These are phyloP conservation scores for Stylosanthes scabra DNA, from an alignment of 331 rosid species.

Conservation along the genomic window DNA sequence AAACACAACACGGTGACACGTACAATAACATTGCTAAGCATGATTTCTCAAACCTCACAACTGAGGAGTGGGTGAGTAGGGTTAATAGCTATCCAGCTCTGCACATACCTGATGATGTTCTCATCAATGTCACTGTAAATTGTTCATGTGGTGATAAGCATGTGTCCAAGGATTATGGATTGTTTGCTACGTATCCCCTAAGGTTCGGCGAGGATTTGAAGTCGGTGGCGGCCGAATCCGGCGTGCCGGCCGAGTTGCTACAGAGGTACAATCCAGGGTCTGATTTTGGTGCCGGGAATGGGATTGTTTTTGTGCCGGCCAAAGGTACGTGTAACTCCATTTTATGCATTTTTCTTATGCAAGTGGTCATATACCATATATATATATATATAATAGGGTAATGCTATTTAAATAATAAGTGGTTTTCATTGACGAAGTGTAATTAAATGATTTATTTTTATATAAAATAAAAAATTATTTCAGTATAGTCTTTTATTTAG, in stretches of 20 bases:
- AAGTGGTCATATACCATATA: neutral
- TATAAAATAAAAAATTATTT: no score
- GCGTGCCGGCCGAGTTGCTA: conserved; percentile 43
- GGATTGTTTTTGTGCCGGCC: conserved; percentile 55
- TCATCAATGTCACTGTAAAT: conserved; percentile 47
- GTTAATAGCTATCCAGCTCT: conserved; percentile 33
- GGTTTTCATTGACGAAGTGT: no score
- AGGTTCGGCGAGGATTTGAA: conserved; percentile 29
- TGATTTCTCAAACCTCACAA: conserved; percentile 48
- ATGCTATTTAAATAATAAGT: no score
- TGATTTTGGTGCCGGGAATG: conserved; percentile 40
- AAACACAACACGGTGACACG: conserved; percentile 3
- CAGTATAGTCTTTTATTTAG: no score
- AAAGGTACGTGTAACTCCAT: conserved; percentile 37
- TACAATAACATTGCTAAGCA: neutral
- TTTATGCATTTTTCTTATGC: neutral
- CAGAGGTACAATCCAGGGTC: conserved; percentile 44
- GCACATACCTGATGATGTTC: neutral
- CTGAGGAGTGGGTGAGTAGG: conserved; percentile 35
- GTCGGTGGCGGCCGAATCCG: conserved; percentile 35
- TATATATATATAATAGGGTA: no score
- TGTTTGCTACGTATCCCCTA: conserved; percentile 50
- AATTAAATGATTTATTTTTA: no score
- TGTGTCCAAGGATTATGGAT: conserved; percentile 50
- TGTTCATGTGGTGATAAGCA: conserved; percentile 56